Evolutionary conservation across 2,329 filamentous ascomycete genomes (phyloP), one percentile per base, ranked within the genome.

Genomic region (Pestalotiopsis sp.): DNA sequence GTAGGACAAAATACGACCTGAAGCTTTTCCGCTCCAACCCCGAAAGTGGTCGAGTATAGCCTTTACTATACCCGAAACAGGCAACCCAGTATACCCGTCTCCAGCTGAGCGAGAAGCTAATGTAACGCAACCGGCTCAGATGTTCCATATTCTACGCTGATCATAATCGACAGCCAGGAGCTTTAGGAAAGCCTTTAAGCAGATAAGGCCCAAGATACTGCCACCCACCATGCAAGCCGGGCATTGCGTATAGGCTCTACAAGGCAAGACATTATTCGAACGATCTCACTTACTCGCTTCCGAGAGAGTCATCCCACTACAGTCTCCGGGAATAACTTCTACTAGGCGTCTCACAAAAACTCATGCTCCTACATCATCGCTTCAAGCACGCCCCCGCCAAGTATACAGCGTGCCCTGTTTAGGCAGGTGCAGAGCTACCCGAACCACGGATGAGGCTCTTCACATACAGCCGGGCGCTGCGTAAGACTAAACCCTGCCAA

Each of bases 41-140:
- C 57, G 25, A 27, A 59, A 59, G 12, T 27, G 57, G 57, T 59
- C 23, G 57, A 59, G 23, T 59, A 59, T 59, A 59, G 57, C 27
- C 27, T 36, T 20, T 36, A 17, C 14, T 62, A 62, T 62, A 62
- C 31, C 25, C 59, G 27, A 62, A 23, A 62, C 23, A 38, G 59
- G 31, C 59, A 62, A 62, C 13, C 59, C 59, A 62, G 27, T 39
- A 62, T 62, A 38, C 17, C 38, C 9, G 59, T 14, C 59, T 62
- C 14, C 27, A 61, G 11, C n/a, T 31, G 56, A 39, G 6, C 17
- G 14, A 36, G 36, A 12, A 20, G n/a, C 25, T 36, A 17, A 36
- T 59, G 57, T 23, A 17, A 59, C 57, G 45, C 45, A 52, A 52
- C 45, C 45, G 45, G 20, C 45, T 52, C 45, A 1, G 45, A 23